phyloP scores from a whole-genome alignment of 352 stramenopile genomes.

The Globisporangium heterothallicum region DNA sequence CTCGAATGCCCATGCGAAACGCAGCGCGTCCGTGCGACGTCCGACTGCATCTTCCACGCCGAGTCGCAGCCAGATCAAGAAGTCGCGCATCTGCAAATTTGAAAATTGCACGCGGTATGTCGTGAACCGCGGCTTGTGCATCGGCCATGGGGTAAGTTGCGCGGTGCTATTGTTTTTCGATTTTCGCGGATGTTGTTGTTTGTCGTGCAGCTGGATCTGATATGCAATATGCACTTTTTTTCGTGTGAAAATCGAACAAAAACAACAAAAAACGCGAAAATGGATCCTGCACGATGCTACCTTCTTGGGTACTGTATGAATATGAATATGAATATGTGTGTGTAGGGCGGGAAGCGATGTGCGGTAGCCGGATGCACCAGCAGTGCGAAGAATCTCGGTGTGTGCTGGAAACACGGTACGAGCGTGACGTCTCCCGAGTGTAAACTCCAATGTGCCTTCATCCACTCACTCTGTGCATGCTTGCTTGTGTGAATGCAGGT shows the following conservation, averaged over 20 bases:
- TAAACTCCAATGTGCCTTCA: too few species aligned
- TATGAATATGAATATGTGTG: slow-evolving; percentile 13
- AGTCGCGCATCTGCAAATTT: slow-evolving; percentile 73
- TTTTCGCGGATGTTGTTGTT: background rate
- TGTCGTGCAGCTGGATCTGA: background rate
- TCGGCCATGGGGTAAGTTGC: slow-evolving; percentile 52
- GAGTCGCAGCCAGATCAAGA: slow-evolving; percentile 31
- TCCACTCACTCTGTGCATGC: slow-evolving; percentile 1
- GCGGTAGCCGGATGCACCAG: slow-evolving; percentile 55
- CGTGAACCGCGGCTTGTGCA: slow-evolving; percentile 70
- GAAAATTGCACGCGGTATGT: slow-evolving; percentile 72
- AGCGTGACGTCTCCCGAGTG: too few species aligned
- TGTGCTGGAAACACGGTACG: slow-evolving; percentile 75
- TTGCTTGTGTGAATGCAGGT: slow-evolving; percentile 27
- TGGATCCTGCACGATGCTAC: too few species aligned
- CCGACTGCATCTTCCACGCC: background rate
- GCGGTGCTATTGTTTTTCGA: background rate
- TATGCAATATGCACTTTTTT: background rate
- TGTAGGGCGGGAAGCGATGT: slow-evolving; percentile 65
- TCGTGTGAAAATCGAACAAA: slow-evolving; percentile 13
- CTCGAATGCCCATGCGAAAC: background rate
- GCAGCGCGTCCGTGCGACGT: background rate
- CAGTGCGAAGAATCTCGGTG: slow-evolving; percentile 69
- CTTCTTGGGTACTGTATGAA: too few species aligned
- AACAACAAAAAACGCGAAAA: too few species aligned